Evolutionary conservation across 257 asterid genomes (phyloP), one percentile per base, ranked within the genome.

Genomic region (Solanum arcanum): DNA sequence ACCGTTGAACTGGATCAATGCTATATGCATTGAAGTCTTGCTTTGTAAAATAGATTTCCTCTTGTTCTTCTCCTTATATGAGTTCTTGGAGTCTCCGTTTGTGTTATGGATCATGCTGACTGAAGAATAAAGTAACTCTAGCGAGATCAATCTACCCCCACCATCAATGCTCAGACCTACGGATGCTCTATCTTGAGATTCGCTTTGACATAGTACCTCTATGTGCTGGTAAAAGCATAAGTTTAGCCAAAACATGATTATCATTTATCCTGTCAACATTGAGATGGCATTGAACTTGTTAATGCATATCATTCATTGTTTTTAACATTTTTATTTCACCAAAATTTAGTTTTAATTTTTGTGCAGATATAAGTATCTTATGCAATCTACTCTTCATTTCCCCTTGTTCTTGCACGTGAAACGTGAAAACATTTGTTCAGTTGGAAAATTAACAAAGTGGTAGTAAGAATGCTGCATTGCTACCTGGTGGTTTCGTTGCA

Each of bases 61-160:
- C 39, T 27, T 46, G 5, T 78, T 21, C 42, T 27, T 9, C 62
- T 76, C 21, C 23, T 25, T 76, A 33, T 25, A 41, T 77, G 60
- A n/a, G 37, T n/a, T 42, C 60, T 25, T 42, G n/a, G 35, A 49
- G 69, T 29, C 4, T 49, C 69, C 7, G 31, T 29, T 81, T 1
- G 1, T 81, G 69, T 80, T 78, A 18, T 29, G 1, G 96, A 89
- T 73, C 98, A 94, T 87, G 90, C 91, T 83, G 96, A 94, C 88
- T 95, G 92, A 95, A 83, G 66, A 78, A 46, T 78, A 0, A 78
- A 46, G 27, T 27, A 29, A 16, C 12, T 80, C 12, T 47, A 29
- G 42, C 5, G 42, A 80, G 68, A 9, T 80, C 68, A 80, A 47
- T 47, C 23, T 47, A 80, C 39, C 42, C 20, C 29, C 37, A 29